These are phyloP conservation scores for Salix brachista DNA, from an alignment of 345 rosid species.

Conservation along the genomic window DNA sequence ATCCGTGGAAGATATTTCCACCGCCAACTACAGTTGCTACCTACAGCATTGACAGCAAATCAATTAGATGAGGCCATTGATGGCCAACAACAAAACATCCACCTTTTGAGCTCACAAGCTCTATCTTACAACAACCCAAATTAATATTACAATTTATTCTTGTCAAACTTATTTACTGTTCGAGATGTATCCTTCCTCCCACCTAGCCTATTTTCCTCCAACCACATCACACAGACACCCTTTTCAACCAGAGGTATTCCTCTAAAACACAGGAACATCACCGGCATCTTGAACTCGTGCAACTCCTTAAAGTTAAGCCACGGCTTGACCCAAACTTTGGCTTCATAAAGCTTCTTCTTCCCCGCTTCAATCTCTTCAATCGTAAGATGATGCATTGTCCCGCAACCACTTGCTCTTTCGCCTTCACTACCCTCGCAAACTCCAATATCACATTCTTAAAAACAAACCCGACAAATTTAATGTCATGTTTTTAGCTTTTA, in stretches of 20 bases:
- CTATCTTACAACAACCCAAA: not conserved
- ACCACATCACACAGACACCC: not conserved
- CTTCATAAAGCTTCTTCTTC: too few relatives aligned
- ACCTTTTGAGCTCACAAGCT: not conserved
- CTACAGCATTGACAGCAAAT: constrained; percentile 29
- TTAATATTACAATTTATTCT: not conserved
- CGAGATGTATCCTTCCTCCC: not conserved
- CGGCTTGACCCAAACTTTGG: too few relatives aligned
- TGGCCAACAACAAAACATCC: constrained; percentile 9
- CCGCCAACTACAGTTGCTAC: constrained; percentile 98
- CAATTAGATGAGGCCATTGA: not conserved
- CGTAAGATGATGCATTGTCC: too few relatives aligned
- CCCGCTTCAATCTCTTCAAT: too few relatives aligned
- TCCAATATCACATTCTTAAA: too few relatives aligned
- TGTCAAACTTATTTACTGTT: not conserved
- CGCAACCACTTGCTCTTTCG: too few relatives aligned
- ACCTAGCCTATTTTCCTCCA: not conserved
- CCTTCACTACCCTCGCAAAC: too few relatives aligned
- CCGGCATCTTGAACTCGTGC: too few relatives aligned
- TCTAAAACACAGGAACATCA: too few relatives aligned
- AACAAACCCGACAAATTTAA: too few relatives aligned
- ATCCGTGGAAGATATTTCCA: constrained; percentile 88
- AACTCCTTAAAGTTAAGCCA: too few relatives aligned
- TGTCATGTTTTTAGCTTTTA: too few relatives aligned
- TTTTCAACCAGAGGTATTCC: not conserved